Base-by-base conservation (phyloP, 2,329 filamentous ascomycete species). In the Penicillium oxalicum region DNA sequence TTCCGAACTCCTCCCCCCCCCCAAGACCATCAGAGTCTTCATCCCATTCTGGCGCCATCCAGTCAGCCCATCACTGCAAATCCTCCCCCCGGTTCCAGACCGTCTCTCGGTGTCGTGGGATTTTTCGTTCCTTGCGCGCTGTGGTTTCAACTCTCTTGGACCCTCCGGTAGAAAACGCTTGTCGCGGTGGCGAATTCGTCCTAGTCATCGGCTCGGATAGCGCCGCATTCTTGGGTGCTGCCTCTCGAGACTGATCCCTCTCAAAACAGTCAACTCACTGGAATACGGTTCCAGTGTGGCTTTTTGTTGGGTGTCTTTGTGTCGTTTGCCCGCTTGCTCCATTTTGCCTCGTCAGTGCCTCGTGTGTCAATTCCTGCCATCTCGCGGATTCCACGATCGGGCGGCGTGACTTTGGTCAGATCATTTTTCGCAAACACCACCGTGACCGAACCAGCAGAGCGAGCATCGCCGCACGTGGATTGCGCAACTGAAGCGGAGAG, bases 131-230 rank as follows among this genome's bases (percentile, higher is more conserved):
- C 45, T 32, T 44, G 45, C 48, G 29, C 32, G 47, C 35, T 46
- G 47, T 48, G 41, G 8, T 32, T 8, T 4, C 29, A 7, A 44
- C 44, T 34, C 29, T 45, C 44, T 50, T 9, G 40, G 24, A 33
- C 37, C 29, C 34, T 35, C 40, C 26, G 43, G 34, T 38, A 35
- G 29, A 39, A 45, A 13, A 6, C 34, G 51, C 11, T 32, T 11
- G 50, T 56, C 51, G 53, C 56, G 62, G 64, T 66, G 64, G 64
- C 64, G 60, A 66, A 62, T 53, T 53, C 47, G 44, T 42, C 47
- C 44, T 11, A 45, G 52, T 54, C 53, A 48, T 53, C 61, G 52
- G 50, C 48, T 58, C 50, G 52, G 51, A 50, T 49, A 44, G 42
- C 53, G 38, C 41, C 41, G 50, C 40, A 46, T 60, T 59, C 58